Evolutionary conservation across 306 rosid species (phyloP), one percentile per base, ranked within the genome.

Genomic region (Fragaria nilgerrensis): DNA sequence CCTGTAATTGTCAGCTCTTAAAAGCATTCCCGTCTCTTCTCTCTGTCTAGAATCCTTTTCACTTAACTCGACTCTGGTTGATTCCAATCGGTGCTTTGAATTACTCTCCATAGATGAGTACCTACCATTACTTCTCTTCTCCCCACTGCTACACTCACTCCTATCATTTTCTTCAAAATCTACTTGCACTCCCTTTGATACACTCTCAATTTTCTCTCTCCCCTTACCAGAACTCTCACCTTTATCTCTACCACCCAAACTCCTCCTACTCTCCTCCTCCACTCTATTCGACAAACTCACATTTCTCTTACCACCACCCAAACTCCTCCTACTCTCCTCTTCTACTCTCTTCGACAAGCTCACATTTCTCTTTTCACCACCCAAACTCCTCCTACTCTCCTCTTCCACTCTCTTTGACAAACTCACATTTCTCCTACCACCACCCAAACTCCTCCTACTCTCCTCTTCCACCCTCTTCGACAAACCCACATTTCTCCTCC

Each of bases 291-390:
- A 74, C 17, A 75, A 87, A 75, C 79, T 82, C 70, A 75, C 66
- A 84, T 77, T 85, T 70, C 85, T 86, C 81, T 79, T 79, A 72
- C 84, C 68, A 25, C 75, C 76, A 72, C 79, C 44, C 43, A 29
- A 76, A 41, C 65, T 86, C 62, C 68, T 80, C 53, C 74, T 82
- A 77, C 80, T 87, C 76, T 83, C 82, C 19, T 27, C 79, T 45
- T 82, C 92, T 73, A 73, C 65, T 56, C 89, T 88, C 84, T 78
- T 84, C 22, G 75, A 82, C 34, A 84, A 83, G 72, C 82, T 74
- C 75, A 44, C 70, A 69, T 75, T 77, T 68, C 86, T 85, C 79
- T 78, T 80, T 64, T 81, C 70, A 36, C 77, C 75, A 73, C 80
- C 39, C 47, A 27, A 78, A 50, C 72, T 63, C 43, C 68, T 82